Conservation (phyloP, 192 early-diverging fungal genomes). For the Coemansia sp. region DNA sequence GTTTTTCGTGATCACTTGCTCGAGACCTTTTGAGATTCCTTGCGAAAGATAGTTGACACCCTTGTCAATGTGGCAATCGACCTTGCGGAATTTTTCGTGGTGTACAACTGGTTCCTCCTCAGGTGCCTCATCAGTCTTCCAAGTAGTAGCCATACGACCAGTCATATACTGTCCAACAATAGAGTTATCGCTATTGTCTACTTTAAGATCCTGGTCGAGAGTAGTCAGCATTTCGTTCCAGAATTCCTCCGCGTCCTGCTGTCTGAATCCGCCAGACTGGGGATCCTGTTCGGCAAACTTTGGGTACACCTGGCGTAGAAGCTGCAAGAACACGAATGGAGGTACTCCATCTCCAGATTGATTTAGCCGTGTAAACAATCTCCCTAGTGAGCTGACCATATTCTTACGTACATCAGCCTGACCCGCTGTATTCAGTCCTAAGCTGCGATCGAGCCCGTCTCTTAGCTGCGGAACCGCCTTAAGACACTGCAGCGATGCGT, state of each 20-base stretch:
- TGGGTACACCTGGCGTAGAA: conserved; percentile 76
- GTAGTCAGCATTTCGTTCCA: conserved; percentile 84
- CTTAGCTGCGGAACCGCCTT: conserved; percentile 84
- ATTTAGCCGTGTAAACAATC: conserved; percentile 71
- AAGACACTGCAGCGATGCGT: conserved; percentile 91
- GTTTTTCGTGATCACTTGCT: conserved; percentile 86
- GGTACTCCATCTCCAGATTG: conserved; percentile 69
- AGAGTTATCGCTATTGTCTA: conserved; percentile 1
- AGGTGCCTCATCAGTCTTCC: conserved; percentile 66
- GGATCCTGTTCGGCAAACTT: conserved; percentile 82
- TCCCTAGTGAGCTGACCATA: conserved; percentile 67
- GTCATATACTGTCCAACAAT: conserved; percentile 81
- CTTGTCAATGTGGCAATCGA: conserved; percentile 68
- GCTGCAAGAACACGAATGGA: conserved; percentile 77
- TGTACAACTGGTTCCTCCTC: conserved; percentile 63
- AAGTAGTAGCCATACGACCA: conserved; percentile 59
- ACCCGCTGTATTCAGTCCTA: conserved; percentile 27
- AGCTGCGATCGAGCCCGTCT: conserved; percentile 46
- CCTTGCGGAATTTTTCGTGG: conserved; percentile 74
- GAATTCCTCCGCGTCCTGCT: conserved; percentile 99
- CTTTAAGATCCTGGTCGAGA: conserved; percentile 40
- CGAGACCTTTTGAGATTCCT: conserved; percentile 59
- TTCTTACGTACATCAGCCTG: conserved; percentile 47
- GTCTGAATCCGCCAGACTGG: conserved; percentile 67
- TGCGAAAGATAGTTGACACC: conserved; percentile 46